These are phyloP conservation scores for Groenewaldozyma salmanticensis DNA, from an alignment of 805 yeast genomes.

Conservation along the genomic window DNA sequence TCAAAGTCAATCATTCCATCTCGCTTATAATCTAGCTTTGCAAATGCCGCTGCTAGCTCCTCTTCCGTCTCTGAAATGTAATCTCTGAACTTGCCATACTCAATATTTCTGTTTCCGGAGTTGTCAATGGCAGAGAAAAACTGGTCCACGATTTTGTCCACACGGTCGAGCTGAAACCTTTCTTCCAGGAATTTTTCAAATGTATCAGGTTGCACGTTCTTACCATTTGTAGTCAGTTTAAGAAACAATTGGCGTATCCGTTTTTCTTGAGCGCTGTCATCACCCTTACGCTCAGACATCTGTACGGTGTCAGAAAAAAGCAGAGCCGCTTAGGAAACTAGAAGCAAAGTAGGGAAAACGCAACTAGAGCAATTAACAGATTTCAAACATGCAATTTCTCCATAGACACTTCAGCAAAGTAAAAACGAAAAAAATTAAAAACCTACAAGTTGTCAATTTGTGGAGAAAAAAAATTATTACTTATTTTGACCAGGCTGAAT, in stretches of 20 bases:
- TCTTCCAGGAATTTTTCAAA: conserved; percentile 19
- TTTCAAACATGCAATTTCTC: no score
- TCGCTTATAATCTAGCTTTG: conserved; percentile 54
- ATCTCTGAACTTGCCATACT: conserved; percentile 50
- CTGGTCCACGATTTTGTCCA: conserved; percentile 45
- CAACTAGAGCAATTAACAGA: no score
- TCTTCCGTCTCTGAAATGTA: conserved; percentile 60
- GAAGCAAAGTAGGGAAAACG: no score
- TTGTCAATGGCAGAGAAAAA: conserved; percentile 32
- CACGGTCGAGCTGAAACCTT: conserved; percentile 29
- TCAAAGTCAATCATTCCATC: conserved; percentile 60
- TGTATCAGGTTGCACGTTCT: conserved; percentile 31
- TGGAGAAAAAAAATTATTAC: no score
- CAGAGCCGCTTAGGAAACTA: no score
- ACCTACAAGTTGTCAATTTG: no score
- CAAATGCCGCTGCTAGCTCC: conserved; percentile 62
- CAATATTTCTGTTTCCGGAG: conserved; percentile 33
- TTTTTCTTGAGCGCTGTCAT: no score
- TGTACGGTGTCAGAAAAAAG: no score
- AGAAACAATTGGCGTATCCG: conserved; percentile 36
- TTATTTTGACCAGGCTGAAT: no score
- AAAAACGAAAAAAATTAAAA: no score
- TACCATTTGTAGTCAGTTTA: conserved; percentile 33
- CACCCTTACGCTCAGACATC: no score
- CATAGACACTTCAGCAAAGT: no score